Conservation (phyloP, 2,329 filamentous ascomycete genomes). For the Calonectria hawksworthii region DNA sequence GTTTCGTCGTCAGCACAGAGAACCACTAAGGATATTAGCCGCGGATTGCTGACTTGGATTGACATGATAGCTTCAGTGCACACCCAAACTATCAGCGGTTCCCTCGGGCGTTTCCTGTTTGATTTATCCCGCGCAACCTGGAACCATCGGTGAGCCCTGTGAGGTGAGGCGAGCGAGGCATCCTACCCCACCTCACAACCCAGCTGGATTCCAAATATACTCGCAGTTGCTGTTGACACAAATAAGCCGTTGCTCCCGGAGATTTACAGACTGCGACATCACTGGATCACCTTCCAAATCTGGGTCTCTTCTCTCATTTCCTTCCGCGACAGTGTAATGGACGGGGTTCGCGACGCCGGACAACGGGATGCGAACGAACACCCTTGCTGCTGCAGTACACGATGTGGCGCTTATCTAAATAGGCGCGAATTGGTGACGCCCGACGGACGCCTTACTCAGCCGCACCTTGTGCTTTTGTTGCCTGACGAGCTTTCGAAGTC, state of each 20-base stretch:
- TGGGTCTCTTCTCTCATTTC: neutral
- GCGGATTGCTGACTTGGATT: neutral
- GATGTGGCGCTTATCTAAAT: neutral
- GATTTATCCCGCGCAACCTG: neutral
- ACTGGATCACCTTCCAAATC: neutral
- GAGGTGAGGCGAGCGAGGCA: neutral
- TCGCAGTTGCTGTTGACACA: neutral
- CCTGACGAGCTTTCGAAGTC: neutral
- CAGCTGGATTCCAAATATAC: neutral
- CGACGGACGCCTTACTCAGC: constrained; percentile 3
- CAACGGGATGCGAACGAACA: neutral
- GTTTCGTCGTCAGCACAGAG: neutral
- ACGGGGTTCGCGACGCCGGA: neutral
- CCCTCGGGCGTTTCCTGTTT: neutral
- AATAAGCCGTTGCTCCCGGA: neutral
- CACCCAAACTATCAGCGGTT: too few species aligned
- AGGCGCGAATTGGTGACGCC: neutral
- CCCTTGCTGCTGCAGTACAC: neutral
- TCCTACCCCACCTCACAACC: neutral
- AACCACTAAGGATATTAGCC: neutral
- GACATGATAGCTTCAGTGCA: neutral
- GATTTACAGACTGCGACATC: neutral
- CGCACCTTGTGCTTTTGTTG: neutral
- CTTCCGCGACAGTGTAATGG: neutral
- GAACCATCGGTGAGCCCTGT: neutral